Percentiles rank a stretch among this genome's conserved stretches.
These are phyloP conservation scores for Nakaseomyces kungkrabaensis DNA, from an alignment of 1,139 yeast species.

Conservation along the genomic window DNA sequence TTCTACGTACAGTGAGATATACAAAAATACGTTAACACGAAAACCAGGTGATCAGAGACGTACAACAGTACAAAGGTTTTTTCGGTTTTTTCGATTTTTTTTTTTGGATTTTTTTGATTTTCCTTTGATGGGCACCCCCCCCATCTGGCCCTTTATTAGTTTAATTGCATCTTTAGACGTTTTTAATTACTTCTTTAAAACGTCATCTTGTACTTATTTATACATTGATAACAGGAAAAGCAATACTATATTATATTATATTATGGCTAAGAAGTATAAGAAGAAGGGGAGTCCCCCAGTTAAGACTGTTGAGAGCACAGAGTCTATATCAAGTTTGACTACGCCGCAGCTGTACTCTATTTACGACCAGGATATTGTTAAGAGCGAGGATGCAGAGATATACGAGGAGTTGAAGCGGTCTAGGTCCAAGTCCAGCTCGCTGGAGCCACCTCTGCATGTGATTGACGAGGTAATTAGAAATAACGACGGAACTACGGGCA, in stretches of 20 bases:
- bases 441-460: conserved; percentile 5
- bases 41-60: too few species aligned
- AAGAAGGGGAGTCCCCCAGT: neutral
- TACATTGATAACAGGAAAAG: neutral
- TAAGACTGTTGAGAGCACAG: conserved; percentile 13
- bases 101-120: too few species aligned
- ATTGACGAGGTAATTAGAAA: conserved; percentile 3
- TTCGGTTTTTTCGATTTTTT: too few species aligned
- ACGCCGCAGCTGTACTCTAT: conserved; percentile 27
- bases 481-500: neutral
- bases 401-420: conserved; percentile 20
- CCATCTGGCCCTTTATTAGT: too few species aligned
- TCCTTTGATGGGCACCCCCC: too few species aligned
- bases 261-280: neutral
- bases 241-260: neutral
- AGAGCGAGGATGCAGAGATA: conserved; percentile 23
- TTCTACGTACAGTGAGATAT: too few species aligned
- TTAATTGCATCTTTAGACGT: neutral
- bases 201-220: neutral
- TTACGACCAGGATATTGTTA: conserved; percentile 28
- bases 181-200: too few species aligned
- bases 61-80: too few species aligned
- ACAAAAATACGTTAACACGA: too few species aligned
- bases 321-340: conserved; percentile 22
- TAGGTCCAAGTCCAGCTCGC: conserved; percentile 3